Evolutionary conservation across 768 basidiomycete species (phyloP).

Genomic region (Pleurotus djamor): DNA sequence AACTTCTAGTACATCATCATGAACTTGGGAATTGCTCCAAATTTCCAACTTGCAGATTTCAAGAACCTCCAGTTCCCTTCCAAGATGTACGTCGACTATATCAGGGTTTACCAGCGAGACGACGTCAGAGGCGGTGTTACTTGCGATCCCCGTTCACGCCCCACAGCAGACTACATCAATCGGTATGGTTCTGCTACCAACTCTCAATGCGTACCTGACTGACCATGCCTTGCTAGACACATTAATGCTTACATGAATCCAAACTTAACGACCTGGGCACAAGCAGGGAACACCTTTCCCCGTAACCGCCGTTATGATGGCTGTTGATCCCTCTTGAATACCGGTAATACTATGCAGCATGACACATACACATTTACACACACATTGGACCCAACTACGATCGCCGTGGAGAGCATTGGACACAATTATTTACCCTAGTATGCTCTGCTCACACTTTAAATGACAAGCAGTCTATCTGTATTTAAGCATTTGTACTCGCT

Average conservation of each 20-base stretch:
- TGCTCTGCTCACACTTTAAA: background rate
- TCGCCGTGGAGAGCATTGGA: background rate
- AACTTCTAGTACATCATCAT: conserved; percentile 69
- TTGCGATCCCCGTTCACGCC: conserved; percentile 76
- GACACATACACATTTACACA: background rate
- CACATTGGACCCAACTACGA: background rate
- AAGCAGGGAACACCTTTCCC: conserved; percentile 76
- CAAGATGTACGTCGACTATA: conserved; percentile 85
- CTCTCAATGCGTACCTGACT: background rate
- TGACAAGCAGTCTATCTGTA: background rate
- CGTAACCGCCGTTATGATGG: conserved; percentile 52
- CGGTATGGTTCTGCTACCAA: conserved; percentile 30
- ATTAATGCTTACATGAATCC: conserved; percentile 66
- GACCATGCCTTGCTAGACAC: conserved; percentile 28
- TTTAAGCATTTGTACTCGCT: conserved; percentile 1
- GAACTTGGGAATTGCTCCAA: conserved; percentile 79
- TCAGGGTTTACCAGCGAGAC: conserved; percentile 82
- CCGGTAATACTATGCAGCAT: background rate
- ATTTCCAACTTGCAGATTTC: conserved; percentile 75
- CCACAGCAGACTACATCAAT: conserved; percentile 80
- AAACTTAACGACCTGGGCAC: conserved; percentile 84
- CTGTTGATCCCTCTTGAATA: conserved; percentile 22
- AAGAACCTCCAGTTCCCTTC: conserved; percentile 74
- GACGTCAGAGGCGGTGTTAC: conserved; percentile 68
- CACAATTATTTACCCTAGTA: conserved; percentile 3